Evolutionary conservation across 2,329 filamentous ascomycete genomes (phyloP), one percentile per base, ranked within the genome.

Genomic region (Trichophyton equinum): DNA sequence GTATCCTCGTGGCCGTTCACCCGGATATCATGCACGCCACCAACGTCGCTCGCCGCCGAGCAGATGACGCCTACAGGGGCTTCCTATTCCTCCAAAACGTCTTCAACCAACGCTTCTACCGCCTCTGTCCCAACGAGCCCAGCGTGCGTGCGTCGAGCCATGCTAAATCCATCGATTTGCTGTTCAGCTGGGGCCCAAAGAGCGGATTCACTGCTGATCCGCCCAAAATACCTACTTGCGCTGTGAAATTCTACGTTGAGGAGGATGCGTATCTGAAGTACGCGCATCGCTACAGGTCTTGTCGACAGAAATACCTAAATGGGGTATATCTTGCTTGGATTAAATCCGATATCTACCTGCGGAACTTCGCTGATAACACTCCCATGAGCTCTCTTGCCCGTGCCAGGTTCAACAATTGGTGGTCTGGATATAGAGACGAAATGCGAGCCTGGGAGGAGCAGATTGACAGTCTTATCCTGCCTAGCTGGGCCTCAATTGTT

Each of bases 401-500:
- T 30, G n/a, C n/a, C 0, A 59, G 67, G 58, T 69, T 67, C 64
- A 55, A 59, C 22, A 20, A 51, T 6, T 73, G 71, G 67, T 72
- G 67, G 68, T 30, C 51, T 1, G 27, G 18, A 0, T 73, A 70
- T 57, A 55, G 65, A 1, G 9, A 8, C 2, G 65, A 69, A 44
- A 72, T 70, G 68, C 27, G 33, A 6, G 63, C 65, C 38, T 73
- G 70, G 71, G 69, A 72, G 60, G 38, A 33, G 1, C 65, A 59
- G 8, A 11, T 70, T 7, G 18, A 65, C 3, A 44, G 61, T 1
- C n/a, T 72, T 15, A 18, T 47, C 0, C 15, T 73, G 15, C 71
- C 72, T 1, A 60, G 60, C 6, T 73, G 66, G 65, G 65, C 69
- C 20, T 62, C 67, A 7, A 62, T 69, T 1, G 46, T 73, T 4